phyloP scores from a whole-genome alignment of 352 stramenopile species.

The Globisporangium yorkense region DNA sequence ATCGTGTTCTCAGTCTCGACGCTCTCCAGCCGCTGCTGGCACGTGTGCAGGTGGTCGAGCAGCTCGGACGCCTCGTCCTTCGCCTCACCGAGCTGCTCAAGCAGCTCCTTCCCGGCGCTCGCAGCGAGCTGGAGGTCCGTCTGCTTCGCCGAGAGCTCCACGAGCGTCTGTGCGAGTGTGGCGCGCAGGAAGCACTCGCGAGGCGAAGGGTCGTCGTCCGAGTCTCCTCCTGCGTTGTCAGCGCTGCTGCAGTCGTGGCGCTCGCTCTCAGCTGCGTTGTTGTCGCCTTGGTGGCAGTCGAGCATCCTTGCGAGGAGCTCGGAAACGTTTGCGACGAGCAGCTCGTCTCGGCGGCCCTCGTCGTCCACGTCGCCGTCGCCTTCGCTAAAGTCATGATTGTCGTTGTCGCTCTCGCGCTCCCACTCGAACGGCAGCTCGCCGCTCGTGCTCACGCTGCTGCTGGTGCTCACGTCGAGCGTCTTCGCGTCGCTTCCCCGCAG shows the following conservation, averaged over 20 bases:
- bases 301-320: conserved; percentile 19
- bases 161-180: conserved; percentile 28
- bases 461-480: neutral
- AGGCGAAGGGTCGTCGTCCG: neutral
- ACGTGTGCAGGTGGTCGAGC: conserved; percentile 20
- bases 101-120: conserved; percentile 37
- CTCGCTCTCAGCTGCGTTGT: conserved; percentile 12
- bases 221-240: no score
- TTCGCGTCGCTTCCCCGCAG: neutral
- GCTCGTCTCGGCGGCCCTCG: neutral
- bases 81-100: conserved; percentile 31
- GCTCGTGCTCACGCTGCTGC: neutral
- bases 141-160: conserved; percentile 39
- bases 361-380: conserved; percentile 4
- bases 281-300: conserved; percentile 11
- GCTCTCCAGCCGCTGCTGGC: conserved; percentile 16
- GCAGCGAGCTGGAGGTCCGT: conserved; percentile 44
- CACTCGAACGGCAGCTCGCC: neutral
- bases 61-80: conserved; percentile 21
- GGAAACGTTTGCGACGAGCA: conserved; percentile 24
- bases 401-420: neutral
- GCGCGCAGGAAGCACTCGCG: conserved; percentile 27
- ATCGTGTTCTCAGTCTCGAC: conserved; percentile 15
- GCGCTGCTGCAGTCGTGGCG: no score
- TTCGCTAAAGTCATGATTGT: neutral